Evolutionary conservation across 257 asterid species (phyloP).

Genomic region (Solanum sitiens): DNA sequence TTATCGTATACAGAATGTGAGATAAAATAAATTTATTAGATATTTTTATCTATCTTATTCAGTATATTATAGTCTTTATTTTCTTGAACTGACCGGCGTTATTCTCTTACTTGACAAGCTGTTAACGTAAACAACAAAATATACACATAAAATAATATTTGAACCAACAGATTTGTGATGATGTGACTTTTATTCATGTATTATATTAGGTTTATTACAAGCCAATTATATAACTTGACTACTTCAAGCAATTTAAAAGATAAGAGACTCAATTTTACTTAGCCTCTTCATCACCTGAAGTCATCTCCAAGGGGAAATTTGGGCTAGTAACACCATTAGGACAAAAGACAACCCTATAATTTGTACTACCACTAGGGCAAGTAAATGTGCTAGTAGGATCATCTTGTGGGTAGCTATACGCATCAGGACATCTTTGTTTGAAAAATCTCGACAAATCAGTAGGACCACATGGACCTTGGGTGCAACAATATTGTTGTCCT

Average conservation of each 20-base stretch:
- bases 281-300: not conserved
- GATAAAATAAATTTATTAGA: not conserved
- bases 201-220: not conserved
- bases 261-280: not conserved
- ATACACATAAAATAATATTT: not conserved
- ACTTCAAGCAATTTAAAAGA: not conserved
- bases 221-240: not conserved
- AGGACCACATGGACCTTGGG: conserved; percentile 46
- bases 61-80: not conserved
- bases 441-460: conserved; percentile 43
- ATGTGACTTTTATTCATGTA: not conserved
- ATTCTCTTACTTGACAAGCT: no score
- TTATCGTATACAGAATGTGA: not conserved
- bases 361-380: conserved; percentile 30
- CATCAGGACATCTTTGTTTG: conserved; percentile 48
- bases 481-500: conserved; percentile 62
- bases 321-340: conserved; percentile 12
- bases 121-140: not conserved
- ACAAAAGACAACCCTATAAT: conserved; percentile 40
- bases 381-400: conserved; percentile 41
- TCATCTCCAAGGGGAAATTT: not conserved
- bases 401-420: conserved; percentile 45
- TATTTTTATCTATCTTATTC: not conserved
- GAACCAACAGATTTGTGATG: not conserved
- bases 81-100: fast-evolving